phyloP scores from a whole-genome alignment of 352 stramenopile genomes.

The Phytophthora uliginosa region DNA sequence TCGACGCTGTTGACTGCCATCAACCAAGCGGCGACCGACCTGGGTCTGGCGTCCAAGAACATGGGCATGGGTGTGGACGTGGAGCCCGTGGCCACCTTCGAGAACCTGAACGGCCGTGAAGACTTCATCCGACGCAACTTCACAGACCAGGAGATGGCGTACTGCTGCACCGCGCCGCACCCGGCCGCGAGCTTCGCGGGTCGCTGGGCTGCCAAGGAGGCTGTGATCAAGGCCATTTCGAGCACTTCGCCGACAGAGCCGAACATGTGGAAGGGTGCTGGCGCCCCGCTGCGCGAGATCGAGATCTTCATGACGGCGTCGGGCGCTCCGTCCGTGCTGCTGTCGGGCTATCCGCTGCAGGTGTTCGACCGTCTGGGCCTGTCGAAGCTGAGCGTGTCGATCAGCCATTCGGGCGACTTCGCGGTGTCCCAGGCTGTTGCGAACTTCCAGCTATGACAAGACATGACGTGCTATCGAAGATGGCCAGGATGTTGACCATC shows the following conservation, averaged over 20 bases:
- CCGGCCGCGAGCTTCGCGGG: slow-evolving; percentile 89
- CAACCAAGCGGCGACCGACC: slow-evolving; percentile 55
- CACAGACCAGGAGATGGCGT: slow-evolving; percentile 87
- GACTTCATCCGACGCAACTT: slow-evolving; percentile 92
- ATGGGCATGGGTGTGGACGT: slow-evolving; percentile 88
- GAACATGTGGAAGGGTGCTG: slow-evolving; percentile 80
- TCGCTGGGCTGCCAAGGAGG: slow-evolving; percentile 91
- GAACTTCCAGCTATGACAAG: slow-evolving; percentile 57
- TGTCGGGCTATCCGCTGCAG: slow-evolving; percentile 83
- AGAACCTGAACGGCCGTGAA: slow-evolving; percentile 79
- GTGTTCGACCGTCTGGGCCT: slow-evolving; percentile 84
- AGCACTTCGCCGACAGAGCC: slow-evolving; percentile 69
- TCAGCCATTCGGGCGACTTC: slow-evolving; percentile 92
- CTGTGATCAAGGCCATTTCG: slow-evolving; percentile 93
- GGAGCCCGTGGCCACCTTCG: slow-evolving; percentile 87
- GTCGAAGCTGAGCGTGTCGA: slow-evolving; percentile 85
- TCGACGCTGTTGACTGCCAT: slow-evolving; percentile 67
- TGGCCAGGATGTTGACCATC: slow-evolving; percentile 52
- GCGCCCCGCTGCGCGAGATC: slow-evolving; percentile 84
- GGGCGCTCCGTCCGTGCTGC: slow-evolving; percentile 77
- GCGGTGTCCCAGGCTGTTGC: slow-evolving; percentile 87
- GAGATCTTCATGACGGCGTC: slow-evolving; percentile 88
- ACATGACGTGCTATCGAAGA: slow-evolving; percentile 50
- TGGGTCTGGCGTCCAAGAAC: slow-evolving; percentile 61
- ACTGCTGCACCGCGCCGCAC: slow-evolving; percentile 84